phyloP scores from a whole-genome alignment of 441 rosid genomes.

The Adansonia gregorii region DNA sequence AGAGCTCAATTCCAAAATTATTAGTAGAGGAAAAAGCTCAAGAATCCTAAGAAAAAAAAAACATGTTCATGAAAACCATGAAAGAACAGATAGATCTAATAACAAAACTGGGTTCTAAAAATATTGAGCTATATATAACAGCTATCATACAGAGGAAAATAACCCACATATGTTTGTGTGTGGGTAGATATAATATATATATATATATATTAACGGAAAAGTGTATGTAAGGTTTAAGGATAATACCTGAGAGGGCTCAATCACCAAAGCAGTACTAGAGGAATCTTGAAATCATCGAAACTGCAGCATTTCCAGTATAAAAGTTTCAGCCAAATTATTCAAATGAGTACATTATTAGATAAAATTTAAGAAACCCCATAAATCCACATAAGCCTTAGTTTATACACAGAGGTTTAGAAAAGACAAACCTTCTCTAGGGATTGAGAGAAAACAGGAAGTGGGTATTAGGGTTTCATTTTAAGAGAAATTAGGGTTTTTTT shows the following conservation, averaged over 20 bases:
- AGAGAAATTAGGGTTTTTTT: conserved; percentile 27
- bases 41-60: background rate
- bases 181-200: too few relatives aligned
- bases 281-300: conserved; percentile 43
- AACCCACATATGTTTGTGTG: background rate
- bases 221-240: conserved; percentile 18
- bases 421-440: conserved; percentile 26
- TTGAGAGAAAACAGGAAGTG: conserved; percentile 26
- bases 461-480: background rate
- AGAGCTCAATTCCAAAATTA: conserved; percentile 13
- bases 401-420: background rate
- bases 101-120: background rate
- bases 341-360: background rate
- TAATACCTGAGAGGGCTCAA: conserved; percentile 39
- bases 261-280: conserved; percentile 32
- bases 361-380: background rate
- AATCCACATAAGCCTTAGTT: background rate
- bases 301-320: conserved; percentile 26
- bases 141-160: background rate
- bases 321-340: conserved; percentile 3
- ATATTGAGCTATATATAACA: background rate
- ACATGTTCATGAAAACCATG: background rate
- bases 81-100: background rate
- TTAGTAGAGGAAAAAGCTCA: background rate
- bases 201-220: background rate